Evolutionary conservation across 148 eudicot species (phyloP).

Genomic region (Chenopodium quinoa): DNA sequence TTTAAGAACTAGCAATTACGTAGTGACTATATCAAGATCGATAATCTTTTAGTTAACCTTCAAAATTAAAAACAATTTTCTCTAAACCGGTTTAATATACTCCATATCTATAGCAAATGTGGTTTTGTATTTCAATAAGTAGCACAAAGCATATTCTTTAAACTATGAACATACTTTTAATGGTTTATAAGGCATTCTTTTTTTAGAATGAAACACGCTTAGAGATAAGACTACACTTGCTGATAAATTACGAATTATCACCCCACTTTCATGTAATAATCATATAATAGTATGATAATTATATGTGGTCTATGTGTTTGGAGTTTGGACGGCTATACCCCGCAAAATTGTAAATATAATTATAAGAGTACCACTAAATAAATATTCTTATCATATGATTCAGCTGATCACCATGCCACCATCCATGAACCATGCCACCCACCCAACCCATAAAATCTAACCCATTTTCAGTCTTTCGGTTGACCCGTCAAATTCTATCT

Average conservation of each 20-base stretch:
- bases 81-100: too few relatives aligned
- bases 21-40: too few relatives aligned
- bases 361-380: too few relatives aligned
- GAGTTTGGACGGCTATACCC: not conserved
- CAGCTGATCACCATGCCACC: not conserved
- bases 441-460: not conserved
- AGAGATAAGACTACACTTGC: not conserved
- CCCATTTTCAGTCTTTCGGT: not conserved
- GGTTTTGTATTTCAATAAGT: too few relatives aligned
- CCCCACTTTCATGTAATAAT: not conserved
- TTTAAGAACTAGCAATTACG: too few relatives aligned
- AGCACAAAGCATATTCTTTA: too few relatives aligned
- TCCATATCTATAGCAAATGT: too few relatives aligned
- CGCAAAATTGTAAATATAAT: not conserved
- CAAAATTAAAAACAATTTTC: too few relatives aligned
- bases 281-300: not conserved
- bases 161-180: too few relatives aligned
- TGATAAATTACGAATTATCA: not conserved
- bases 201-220: not conserved
- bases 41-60: too few relatives aligned
- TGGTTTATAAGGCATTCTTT: too few relatives aligned
- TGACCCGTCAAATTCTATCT: not conserved
- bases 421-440: not conserved
- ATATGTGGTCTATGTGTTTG: not conserved
- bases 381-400: too few relatives aligned